These are phyloP conservation scores for Cercospora citrullina DNA, from an alignment of 2,329 filamentous ascomycete genomes.

Conservation along the genomic window DNA sequence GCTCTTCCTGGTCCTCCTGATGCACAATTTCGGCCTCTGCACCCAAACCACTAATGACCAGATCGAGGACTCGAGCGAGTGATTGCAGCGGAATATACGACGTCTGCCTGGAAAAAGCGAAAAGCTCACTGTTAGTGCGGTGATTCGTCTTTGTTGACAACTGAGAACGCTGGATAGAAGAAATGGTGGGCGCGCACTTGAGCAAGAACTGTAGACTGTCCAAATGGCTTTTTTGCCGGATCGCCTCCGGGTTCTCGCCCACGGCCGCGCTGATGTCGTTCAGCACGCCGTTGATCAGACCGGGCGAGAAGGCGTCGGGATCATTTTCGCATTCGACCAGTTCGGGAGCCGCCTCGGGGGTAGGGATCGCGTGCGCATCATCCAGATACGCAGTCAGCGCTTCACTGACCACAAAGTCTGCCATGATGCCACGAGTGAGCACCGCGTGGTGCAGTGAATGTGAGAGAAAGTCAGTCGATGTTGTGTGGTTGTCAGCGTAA, in stretches of 20 bases:
- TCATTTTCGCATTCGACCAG: conserved; percentile 92
- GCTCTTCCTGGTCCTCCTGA: conserved; percentile 83
- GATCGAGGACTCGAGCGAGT: conserved; percentile 85
- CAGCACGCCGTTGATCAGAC: conserved; percentile 78
- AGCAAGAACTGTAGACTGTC: conserved; percentile 94
- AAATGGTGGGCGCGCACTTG: conserved; percentile 76
- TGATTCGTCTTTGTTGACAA: conserved; percentile 35
- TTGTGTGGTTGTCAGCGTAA: conserved; percentile 11
- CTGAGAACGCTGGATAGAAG: conserved; percentile 35
- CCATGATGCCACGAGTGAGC: conserved; percentile 55
- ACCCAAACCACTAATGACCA: conserved; percentile 72
- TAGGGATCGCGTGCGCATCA: conserved; percentile 79
- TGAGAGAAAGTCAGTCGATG: neutral
- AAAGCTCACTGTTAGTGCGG: conserved; percentile 63
- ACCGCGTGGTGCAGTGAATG: conserved; percentile 5
- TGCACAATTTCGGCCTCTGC: conserved; percentile 83
- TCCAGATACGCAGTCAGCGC: conserved; percentile 96
- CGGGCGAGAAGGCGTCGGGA: conserved; percentile 75
- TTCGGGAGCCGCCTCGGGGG: conserved; percentile 78
- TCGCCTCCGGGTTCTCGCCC: conserved; percentile 85
- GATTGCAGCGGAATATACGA: conserved; percentile 75
- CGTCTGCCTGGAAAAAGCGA: conserved; percentile 70
- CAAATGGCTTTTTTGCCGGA: conserved; percentile 75
- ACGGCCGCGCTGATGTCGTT: conserved; percentile 92
- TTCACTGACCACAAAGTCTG: conserved; percentile 91